Conservation (phyloP, 495 filamentous ascomycete genomes). For the Emericellopsis terricola region DNA sequence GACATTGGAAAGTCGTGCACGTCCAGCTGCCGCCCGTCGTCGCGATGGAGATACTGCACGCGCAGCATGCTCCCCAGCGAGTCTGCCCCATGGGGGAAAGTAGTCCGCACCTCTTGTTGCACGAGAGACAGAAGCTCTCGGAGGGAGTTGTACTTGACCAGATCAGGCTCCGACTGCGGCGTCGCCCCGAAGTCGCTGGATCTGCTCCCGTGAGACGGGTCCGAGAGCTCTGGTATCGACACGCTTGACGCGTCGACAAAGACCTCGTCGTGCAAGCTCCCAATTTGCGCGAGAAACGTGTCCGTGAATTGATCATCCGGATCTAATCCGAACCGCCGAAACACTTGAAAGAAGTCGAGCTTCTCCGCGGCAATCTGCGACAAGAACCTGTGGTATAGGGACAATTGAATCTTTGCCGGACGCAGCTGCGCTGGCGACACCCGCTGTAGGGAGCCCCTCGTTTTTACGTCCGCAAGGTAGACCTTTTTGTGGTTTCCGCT, state of each 20-base stretch:
- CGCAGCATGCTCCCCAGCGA: conserved; percentile 38
- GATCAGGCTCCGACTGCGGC: conserved; percentile 23
- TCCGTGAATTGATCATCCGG: conserved; percentile 51
- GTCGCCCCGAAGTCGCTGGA: background rate
- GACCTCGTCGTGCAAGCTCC: conserved; percentile 41
- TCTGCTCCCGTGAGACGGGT: conserved; percentile 1
- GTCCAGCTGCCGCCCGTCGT: conserved; percentile 40
- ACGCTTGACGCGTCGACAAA: conserved; percentile 19
- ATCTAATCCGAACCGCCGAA: conserved; percentile 51
- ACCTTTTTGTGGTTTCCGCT: conserved; percentile 48
- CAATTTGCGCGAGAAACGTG: conserved; percentile 63
- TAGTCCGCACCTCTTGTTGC: conserved; percentile 29
- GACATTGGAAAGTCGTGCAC: conserved; percentile 54
- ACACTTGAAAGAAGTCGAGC: conserved; percentile 48
- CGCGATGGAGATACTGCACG: conserved; percentile 40
- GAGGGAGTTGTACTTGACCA: conserved; percentile 20
- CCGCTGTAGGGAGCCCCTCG: conserved; percentile 40
- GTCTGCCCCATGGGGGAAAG: conserved; percentile 32
- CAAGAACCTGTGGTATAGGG: conserved; percentile 81
- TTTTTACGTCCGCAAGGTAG: conserved; percentile 84
- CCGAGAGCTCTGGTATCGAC: background rate
- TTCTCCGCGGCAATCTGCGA: conserved; percentile 49
- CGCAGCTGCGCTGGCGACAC: conserved; percentile 53
- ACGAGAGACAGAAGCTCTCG: conserved; percentile 19
- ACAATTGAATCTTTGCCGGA: conserved; percentile 68